A percentile compares a stretch with the other conserved stretches of the same genome.
phyloP scores from a whole-genome alignment of 2,329 filamentous ascomycete species.

The Tolypocladium inflatum region DNA sequence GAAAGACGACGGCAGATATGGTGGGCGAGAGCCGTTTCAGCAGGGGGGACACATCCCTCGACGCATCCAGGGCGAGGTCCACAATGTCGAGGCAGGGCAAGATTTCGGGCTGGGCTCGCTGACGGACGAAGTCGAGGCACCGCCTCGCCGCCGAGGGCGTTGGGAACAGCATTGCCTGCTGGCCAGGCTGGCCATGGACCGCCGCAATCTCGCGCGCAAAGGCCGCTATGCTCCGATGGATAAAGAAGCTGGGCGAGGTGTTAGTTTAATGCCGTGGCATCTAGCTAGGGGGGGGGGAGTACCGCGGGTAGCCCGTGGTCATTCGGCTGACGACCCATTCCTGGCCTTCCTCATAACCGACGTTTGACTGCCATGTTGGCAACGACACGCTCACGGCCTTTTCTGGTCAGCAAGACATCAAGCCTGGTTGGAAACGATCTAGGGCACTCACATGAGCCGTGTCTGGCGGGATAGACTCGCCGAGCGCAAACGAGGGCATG shows the following conservation, averaged over 20 bases:
- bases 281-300: conserved; percentile 7
- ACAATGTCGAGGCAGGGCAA: conserved; percentile 42
- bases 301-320: conserved; percentile 86
- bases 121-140: conserved; percentile 64
- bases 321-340: conserved; percentile 77
- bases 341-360: conserved; percentile 90
- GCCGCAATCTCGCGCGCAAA: conserved; percentile 61
- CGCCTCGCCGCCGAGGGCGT: conserved; percentile 58
- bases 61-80: conserved; percentile 52
- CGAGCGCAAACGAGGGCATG: conserved; percentile 46
- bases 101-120: conserved; percentile 44
- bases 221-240: conserved; percentile 71
- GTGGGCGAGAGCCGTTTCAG: conserved; percentile 47
- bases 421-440: background rate
- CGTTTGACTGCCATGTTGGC: conserved; percentile 83
- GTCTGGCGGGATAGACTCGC: conserved; percentile 67
- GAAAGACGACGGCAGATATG: conserved; percentile 64
- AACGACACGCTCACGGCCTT: conserved; percentile 94
- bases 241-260: conserved; percentile 69
- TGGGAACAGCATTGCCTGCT: conserved; percentile 77
- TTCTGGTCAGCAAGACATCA: background rate
- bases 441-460: conserved; percentile 60
- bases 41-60: conserved; percentile 39
- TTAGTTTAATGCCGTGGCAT: background rate
- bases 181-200: conserved; percentile 49